Conservation (phyloP, 371 early-diverging fungal genomes). For the Nematocida sp. region DNA sequence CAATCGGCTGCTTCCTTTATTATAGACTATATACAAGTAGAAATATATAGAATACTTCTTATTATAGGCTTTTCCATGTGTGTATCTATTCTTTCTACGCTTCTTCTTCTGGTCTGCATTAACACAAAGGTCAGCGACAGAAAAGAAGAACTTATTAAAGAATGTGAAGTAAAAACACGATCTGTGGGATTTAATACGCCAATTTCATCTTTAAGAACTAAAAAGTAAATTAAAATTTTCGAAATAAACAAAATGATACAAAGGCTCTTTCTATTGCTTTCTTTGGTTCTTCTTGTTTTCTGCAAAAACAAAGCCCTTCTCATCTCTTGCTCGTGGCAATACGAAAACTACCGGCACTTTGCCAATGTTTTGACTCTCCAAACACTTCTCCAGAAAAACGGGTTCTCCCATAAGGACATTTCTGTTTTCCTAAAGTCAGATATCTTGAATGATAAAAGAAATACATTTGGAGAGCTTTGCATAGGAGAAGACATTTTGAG, state of each 20-base stretch:
- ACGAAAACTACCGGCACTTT: conserved; percentile 54
- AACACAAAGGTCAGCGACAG: conserved; percentile 36
- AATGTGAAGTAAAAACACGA: conserved; percentile 15
- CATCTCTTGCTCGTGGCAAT: conserved; percentile 46
- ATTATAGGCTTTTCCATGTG: conserved; percentile 10
- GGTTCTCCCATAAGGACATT: conserved; percentile 39
- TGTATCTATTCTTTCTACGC: conserved; percentile 5
- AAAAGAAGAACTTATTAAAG: conserved; percentile 1
- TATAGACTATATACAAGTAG: too few relatives aligned
- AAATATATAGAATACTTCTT: conserved; percentile 3
- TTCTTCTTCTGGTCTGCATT: conserved; percentile 30
- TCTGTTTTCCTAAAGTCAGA: conserved; percentile 33
- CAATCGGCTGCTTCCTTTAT: too few relatives aligned
- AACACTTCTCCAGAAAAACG: conserved; percentile 39
- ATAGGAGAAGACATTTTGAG: conserved; percentile 26
- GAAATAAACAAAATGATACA: conserved; percentile 1
- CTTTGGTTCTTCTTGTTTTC: not conserved
- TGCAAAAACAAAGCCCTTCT: conserved; percentile 52
- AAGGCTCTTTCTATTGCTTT: conserved; percentile 15
- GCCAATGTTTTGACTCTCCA: conserved; percentile 48
- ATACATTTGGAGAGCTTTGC: not conserved
- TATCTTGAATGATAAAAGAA: conserved; percentile 28
- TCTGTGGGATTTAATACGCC: conserved; percentile 16
- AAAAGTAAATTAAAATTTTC: not conserved
- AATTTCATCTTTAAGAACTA: not conserved